Percentiles rank a stretch among this genome's conserved stretches.
Evolutionary conservation across 768 basidiomycete genomes (phyloP).

Genomic region (Hericium rajendrae): DNA sequence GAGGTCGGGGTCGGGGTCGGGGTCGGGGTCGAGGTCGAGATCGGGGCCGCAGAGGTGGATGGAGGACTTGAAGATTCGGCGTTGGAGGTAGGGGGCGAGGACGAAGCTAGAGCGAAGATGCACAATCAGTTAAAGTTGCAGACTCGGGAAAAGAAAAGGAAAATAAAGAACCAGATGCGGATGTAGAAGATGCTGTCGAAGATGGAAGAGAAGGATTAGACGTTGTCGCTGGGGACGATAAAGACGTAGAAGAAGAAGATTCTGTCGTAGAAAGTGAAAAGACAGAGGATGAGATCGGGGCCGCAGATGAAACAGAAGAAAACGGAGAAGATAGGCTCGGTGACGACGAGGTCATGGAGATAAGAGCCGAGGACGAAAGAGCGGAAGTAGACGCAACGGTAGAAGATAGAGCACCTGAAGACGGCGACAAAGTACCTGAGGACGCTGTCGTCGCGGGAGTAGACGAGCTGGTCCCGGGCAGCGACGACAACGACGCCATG

Average conservation of each 20-base stretch:
- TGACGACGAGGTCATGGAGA: not conserved
- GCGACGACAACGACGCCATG: not conserved
- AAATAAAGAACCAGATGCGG: not conserved
- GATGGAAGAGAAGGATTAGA: not conserved
- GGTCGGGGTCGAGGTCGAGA: not conserved
- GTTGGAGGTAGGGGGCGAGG: not conserved
- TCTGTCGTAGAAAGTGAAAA: not conserved
- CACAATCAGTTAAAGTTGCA: not conserved
- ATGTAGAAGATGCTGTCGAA: not conserved
- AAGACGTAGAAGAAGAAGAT: not conserved
- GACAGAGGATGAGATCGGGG: no score
- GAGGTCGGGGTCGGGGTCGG: not conserved
- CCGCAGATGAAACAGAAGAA: no score
- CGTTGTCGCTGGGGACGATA: constrained; percentile 5
- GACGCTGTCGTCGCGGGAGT: not conserved
- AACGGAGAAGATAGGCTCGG: not conserved
- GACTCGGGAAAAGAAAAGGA: not conserved
- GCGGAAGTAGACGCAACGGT: not conserved
- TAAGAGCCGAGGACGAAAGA: not conserved
- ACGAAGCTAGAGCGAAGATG: not conserved
- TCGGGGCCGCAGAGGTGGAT: not conserved
- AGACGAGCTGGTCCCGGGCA: not conserved
- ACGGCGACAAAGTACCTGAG: not conserved
- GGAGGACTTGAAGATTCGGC: not conserved
- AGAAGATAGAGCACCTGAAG: not conserved